Base-by-base conservation (phyloP, 371 early-diverging fungal genomes). In the Lichtheimia ornata region DNA sequence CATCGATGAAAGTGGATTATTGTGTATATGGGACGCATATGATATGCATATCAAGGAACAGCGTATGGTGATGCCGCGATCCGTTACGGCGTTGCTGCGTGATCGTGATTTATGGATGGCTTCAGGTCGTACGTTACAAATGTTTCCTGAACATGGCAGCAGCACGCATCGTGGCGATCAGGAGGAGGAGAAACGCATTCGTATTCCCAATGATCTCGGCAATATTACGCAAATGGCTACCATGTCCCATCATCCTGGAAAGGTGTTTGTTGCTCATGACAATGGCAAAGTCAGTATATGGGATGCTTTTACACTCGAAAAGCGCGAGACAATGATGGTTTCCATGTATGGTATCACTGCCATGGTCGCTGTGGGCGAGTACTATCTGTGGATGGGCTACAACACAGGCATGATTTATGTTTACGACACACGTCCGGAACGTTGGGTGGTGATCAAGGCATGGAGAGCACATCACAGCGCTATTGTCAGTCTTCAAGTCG, bases 261-360 rank as follows among this genome's bases (percentile, higher is more conserved):
- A 70, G 20, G 85, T 92, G 13, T 86, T 85, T 72, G 74, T 85
- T 7, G 89, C 90, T 2, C 94, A 93, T 69, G 91, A 91, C 27
- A 90, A 93, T 69, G 93, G 94, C 35, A 90, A 87, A 53, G 80
- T 95, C 7, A 80, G 85, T 20, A 73, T 91, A 0, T 92, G 91
- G 91, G 86, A 90, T 63, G 69, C 77, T 13, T 69, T 67, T n/a
- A 71, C 81, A 0, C 56, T 82, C 14, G 74, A 76, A 20, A 69
- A 74, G 45, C 17, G 77, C 0, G 73, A 81, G 40, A 67, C 83
- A 5, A 71, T 89, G 30, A 71, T 72, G 9, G 83, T 85, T 2
- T 84, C 86, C 3, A 72, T 79, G 51, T 93, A 94, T 70, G 80
- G 87, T 45, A 88, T 93, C 50, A 82, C 84, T 50, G 65, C 87